phyloP scores from a whole-genome alignment of 2,329 filamentous ascomycete genomes.

The Fusarium odoratissimum region DNA sequence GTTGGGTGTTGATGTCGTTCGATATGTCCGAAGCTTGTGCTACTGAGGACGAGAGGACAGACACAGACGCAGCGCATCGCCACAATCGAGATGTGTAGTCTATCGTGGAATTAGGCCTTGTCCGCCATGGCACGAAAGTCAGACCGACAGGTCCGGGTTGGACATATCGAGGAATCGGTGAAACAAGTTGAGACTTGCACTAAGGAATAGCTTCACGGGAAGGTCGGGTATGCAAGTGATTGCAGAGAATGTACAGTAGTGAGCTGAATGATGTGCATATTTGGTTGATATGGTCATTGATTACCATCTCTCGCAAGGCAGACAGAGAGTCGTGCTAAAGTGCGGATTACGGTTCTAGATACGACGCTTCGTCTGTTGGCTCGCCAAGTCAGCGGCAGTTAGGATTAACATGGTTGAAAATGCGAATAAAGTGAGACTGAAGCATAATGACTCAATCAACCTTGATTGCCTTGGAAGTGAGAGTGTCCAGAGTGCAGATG shows the following conservation, averaged over 20 bases:
- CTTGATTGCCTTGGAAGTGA: neutral
- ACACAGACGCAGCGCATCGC: constrained; percentile 14
- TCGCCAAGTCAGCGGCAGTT: neutral
- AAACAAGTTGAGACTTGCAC: constrained; percentile 8
- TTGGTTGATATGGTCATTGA: neutral
- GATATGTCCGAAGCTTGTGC: constrained; percentile 14
- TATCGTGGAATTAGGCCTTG: neutral
- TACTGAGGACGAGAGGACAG: constrained; percentile 10
- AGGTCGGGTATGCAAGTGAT: constrained; percentile 19
- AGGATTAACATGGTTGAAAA: neutral
- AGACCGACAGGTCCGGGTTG: constrained; percentile 20
- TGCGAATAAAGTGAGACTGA: neutral
- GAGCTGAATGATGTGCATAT: constrained; percentile 5
- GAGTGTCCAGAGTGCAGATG: constrained; percentile 7
- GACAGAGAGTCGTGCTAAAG: neutral
- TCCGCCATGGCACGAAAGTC: neutral
- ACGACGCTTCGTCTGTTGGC: neutral
- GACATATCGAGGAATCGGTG: constrained; percentile 21
- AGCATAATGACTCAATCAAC: neutral
- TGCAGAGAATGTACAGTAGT: neutral
- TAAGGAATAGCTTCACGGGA: constrained; percentile 5
- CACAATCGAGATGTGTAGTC: constrained; percentile 16
- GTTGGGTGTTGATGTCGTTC: constrained; percentile 26
- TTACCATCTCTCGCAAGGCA: neutral
- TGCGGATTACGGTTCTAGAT: neutral